A percentile compares a stretch with the other conserved stretches of the same genome.
Conservation (phyloP, 106 monocot species). For the Platanthera guangdongensis region DNA sequence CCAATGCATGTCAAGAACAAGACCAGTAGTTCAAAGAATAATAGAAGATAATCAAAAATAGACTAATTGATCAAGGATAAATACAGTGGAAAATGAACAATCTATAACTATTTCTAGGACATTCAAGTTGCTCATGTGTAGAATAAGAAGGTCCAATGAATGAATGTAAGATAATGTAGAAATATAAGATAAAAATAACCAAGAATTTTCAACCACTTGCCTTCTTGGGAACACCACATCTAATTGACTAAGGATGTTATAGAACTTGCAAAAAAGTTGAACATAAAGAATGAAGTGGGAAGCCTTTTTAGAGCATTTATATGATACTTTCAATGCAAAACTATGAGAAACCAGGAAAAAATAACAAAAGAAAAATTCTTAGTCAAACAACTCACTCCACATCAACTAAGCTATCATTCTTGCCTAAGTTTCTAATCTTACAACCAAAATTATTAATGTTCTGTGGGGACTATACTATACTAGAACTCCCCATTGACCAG, state of each 20-base stretch:
- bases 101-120: neutral
- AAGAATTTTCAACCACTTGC: too few relatives aligned
- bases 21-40: neutral
- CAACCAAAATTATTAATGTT: too few relatives aligned
- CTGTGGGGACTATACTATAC: too few relatives aligned
- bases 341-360: neutral
- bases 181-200: neutral
- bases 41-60: neutral
- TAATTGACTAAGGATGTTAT: too few relatives aligned
- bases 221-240: too few relatives aligned
- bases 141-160: neutral
- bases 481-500: too few relatives aligned
- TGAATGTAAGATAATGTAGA: neutral
- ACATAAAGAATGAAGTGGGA: too few relatives aligned
- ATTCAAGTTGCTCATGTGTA: neutral
- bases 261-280: too few relatives aligned
- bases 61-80: neutral
- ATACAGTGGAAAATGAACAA: neutral
- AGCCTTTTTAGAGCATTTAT: too few relatives aligned
- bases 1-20: constrained; percentile 4
- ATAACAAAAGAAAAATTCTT: neutral
- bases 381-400: too few relatives aligned
- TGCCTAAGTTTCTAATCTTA: too few relatives aligned
- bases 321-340: neutral
- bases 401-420: too few relatives aligned